Conservation (phyloP, 495 filamentous ascomycete genomes). For the Talaromyces ruber region DNA sequence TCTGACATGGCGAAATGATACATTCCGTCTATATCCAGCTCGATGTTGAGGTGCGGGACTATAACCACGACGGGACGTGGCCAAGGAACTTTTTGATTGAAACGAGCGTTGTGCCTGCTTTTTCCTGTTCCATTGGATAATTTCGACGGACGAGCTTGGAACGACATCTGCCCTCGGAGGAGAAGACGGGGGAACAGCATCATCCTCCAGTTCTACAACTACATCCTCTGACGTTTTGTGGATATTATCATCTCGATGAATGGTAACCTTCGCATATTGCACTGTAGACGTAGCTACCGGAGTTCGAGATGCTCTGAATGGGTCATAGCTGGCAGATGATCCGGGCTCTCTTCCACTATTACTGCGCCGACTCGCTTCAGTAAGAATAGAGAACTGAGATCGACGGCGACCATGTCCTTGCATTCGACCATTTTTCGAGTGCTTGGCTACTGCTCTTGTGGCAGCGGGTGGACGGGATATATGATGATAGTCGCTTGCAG, state of each 20-base stretch:
- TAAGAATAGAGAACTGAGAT: constrained; percentile 66
- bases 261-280: constrained; percentile 53
- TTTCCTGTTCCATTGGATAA: constrained; percentile 19
- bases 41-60: constrained; percentile 39
- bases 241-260: constrained; percentile 42
- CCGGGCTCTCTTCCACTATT: constrained; percentile 39
- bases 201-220: constrained; percentile 10
- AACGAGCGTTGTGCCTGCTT: constrained; percentile 29
- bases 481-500: constrained; percentile 83
- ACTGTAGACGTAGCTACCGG: constrained; percentile 25
- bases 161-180: constrained; percentile 7
- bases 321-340: constrained; percentile 62
- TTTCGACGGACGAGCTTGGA: constrained; percentile 23
- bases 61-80: constrained; percentile 54
- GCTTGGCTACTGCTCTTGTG: constrained; percentile 39
- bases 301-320: constrained; percentile 62
- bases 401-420: constrained; percentile 40
- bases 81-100: constrained; percentile 24
- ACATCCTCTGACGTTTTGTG: constrained; percentile 7
- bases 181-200: constrained; percentile 11
- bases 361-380: constrained; percentile 37
- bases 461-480: constrained; percentile 41
- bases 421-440: constrained; percentile 17
- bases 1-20: constrained; percentile 65
- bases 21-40: constrained; percentile 60